Percentiles rank a stretch among this genome's conserved stretches.
phyloP scores from a whole-genome alignment of 352 stramenopile genomes.

The Phytophthora fragariaefolia region DNA sequence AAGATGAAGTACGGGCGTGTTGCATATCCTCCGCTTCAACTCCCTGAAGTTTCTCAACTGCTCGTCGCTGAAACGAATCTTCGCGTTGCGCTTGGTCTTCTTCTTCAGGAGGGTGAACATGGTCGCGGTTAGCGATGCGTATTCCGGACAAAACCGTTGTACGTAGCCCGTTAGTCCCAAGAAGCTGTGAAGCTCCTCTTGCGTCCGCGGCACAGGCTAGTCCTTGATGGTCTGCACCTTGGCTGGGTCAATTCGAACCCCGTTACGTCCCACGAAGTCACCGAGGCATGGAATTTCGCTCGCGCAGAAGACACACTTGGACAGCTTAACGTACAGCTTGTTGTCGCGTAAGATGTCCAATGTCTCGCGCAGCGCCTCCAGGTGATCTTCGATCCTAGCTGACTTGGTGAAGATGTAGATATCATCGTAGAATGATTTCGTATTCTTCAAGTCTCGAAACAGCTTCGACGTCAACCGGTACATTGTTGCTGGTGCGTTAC shows the following conservation, averaged over 20 bases:
- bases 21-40: neutral
- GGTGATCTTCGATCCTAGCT: conserved; percentile 1
- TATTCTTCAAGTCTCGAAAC: neutral
- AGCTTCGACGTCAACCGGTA: conserved; percentile 12
- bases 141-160: too few relatives aligned
- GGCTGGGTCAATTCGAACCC: conserved; percentile 9
- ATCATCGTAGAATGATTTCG: conserved; percentile 17
- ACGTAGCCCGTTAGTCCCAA: too few relatives aligned
- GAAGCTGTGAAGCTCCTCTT: conserved; percentile 16
- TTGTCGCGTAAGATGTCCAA: conserved; percentile 3
- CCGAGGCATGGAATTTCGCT: conserved; percentile 2
- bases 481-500: conserved; percentile 6
- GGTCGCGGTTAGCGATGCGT: neutral
- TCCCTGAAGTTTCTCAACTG: conserved; percentile 11
- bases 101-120: conserved; percentile 5
- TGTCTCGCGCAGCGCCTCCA: conserved; percentile 4
- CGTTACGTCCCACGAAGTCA: conserved; percentile 2
- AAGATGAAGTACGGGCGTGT: neutral
- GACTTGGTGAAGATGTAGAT: conserved; percentile 19
- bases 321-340: conserved; percentile 19
- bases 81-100: conserved; percentile 6
- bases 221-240: too few relatives aligned
- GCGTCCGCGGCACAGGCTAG: neutral
- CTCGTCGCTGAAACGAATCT: conserved; percentile 5
- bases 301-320: conserved; percentile 12